These are phyloP conservation scores for Zalaria sp. DNA, from an alignment of 2,329 filamentous ascomycete species.

Conservation along the genomic window DNA sequence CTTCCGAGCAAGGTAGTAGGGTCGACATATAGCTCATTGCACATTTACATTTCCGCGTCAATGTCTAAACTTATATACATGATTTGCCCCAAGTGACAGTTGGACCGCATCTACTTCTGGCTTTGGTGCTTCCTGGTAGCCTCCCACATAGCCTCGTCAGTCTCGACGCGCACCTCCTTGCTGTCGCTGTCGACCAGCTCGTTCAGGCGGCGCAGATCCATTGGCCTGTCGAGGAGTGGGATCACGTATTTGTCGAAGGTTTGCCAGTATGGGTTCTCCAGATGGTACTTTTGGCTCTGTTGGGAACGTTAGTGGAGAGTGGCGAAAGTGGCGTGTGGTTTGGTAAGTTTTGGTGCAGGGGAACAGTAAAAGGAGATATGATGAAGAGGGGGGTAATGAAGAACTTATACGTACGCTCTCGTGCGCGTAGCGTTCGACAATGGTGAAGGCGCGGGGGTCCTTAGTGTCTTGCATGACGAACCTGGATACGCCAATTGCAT, in stretches of 20 bases:
- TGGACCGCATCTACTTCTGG: no score
- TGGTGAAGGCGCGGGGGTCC: slow-evolving; percentile 56
- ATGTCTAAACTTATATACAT: no score
- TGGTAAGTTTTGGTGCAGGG: background rate
- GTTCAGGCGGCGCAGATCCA: slow-evolving; percentile 55
- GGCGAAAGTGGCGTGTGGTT: slow-evolving; percentile 1
- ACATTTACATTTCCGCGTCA: no score
- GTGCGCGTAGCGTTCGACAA: slow-evolving; percentile 59
- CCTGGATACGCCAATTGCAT: slow-evolving; percentile 33
- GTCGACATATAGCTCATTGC: no score
- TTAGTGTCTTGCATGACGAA: slow-evolving; percentile 64
- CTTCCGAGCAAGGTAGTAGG: no score
- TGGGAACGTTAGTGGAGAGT: background rate
- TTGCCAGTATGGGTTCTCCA: slow-evolving; percentile 57
- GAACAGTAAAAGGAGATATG: slow-evolving; percentile 8
- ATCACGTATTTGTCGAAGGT: slow-evolving; percentile 63
- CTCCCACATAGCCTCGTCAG: slow-evolving; percentile 18
- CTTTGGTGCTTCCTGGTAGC: slow-evolving; percentile 1
- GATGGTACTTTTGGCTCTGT: slow-evolving; percentile 28
- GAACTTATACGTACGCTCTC: slow-evolving; percentile 38
- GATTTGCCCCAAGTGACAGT: no score
- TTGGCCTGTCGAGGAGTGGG: slow-evolving; percentile 51
- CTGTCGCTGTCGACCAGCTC: slow-evolving; percentile 44
- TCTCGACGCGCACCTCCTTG: slow-evolving; percentile 21
- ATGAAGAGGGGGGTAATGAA: slow-evolving; percentile 2